A percentile compares a stretch with the other conserved stretches of the same genome.
These are phyloP conservation scores for Mychonastes homosphaera DNA, from an alignment of 139 green algal genomes.

Conservation along the genomic window DNA sequence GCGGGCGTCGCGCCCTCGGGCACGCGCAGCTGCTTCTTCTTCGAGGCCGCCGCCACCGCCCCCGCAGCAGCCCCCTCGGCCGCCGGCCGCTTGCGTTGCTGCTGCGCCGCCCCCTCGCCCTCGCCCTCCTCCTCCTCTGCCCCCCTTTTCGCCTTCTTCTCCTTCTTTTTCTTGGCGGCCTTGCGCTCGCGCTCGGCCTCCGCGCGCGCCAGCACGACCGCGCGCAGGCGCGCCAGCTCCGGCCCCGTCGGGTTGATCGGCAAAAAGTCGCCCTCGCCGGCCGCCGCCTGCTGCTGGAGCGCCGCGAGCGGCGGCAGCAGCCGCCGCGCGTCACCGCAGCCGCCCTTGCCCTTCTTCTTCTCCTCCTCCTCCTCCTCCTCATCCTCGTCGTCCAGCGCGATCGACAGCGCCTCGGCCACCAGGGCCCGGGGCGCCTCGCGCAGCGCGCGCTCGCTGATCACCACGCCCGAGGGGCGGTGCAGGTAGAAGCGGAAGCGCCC, in stretches of 20 bases:
- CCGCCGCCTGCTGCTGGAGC: too few relatives aligned
- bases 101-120: not conserved
- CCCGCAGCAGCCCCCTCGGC: not conserved
- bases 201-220: conserved; percentile 14
- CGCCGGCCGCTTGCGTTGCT: conserved; percentile 4
- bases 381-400: not conserved
- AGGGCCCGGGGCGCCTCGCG: conserved; percentile 54
- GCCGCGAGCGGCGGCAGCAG: too few relatives aligned
- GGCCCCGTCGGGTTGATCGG: conserved; percentile 47
- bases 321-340: conserved; percentile 21
- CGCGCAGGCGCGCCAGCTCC: conserved; percentile 29
- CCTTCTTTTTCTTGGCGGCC: conserved; percentile 11
- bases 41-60: not conserved
- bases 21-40: conserved; percentile 22
- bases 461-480: conserved; percentile 32
- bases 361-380: conserved; percentile 12
- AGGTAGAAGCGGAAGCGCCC: conserved; percentile 32
- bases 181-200: conserved; percentile 21
- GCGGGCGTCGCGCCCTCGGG: conserved; percentile 21
- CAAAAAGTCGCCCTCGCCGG: conserved; percentile 35
- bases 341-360: conserved; percentile 7
- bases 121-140: conserved; percentile 19
- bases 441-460: conserved; percentile 70
- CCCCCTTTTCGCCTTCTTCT: conserved; percentile 21
- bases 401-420: conserved; percentile 30